phyloP scores from a whole-genome alignment of 768 basidiomycete genomes.

The Cantharellus anzutake region DNA sequence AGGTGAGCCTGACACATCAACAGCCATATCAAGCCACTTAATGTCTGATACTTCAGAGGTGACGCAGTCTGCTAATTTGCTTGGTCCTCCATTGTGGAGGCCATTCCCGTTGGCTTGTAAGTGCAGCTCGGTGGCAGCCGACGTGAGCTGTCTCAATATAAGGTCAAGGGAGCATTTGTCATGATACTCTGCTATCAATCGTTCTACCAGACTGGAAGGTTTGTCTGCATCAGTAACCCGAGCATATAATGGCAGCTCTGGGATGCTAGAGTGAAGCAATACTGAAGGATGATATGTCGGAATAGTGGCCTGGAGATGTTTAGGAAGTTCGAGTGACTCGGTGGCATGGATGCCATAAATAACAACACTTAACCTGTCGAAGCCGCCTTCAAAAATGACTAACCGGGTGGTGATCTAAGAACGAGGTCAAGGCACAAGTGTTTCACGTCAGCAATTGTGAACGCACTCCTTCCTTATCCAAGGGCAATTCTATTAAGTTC shows the following conservation, averaged over 20 bases:
- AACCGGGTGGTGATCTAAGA: constrained; percentile 6
- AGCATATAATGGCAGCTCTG: too few relatives aligned
- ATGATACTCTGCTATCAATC: too few relatives aligned
- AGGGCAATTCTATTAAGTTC: background rate
- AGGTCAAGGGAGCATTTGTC: too few relatives aligned
- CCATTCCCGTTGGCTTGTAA: too few relatives aligned
- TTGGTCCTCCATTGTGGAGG: too few relatives aligned
- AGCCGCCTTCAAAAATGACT: constrained; percentile 5
- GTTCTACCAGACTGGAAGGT: too few relatives aligned
- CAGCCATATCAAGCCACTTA: background rate
- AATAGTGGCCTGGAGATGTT: too few relatives aligned
- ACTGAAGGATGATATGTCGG: too few relatives aligned
- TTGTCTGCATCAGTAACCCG: too few relatives aligned
- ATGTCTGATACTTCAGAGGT: background rate
- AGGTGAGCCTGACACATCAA: background rate
- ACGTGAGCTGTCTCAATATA: too few relatives aligned
- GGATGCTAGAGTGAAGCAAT: too few relatives aligned
- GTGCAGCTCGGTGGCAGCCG: too few relatives aligned
- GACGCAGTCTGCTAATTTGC: background rate
- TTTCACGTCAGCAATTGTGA: background rate
- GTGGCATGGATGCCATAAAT: constrained; percentile 4
- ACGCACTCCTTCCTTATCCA: background rate
- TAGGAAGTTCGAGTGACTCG: background rate
- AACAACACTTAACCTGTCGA: constrained; percentile 4
- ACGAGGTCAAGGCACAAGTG: background rate